Evolutionary conservation across 139 green algal species (phyloP).

Genomic region (Gonium pectorale): DNA sequence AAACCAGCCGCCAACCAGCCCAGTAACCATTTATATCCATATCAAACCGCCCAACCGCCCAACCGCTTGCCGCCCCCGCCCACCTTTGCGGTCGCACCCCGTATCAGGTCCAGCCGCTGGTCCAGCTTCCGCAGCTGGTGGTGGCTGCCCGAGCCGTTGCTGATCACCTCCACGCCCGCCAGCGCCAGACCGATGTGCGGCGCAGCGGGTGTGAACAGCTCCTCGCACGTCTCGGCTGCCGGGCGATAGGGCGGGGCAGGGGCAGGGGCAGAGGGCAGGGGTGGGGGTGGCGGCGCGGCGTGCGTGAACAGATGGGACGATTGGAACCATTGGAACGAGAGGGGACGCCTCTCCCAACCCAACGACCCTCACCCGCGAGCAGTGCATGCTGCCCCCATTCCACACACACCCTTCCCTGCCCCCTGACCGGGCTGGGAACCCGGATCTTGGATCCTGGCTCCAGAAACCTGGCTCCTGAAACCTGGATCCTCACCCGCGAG

Average conservation of each 20-base stretch:
- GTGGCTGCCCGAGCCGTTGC: slow-evolving; percentile 94
- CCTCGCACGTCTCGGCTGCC: slow-evolving; percentile 92
- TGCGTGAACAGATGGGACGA: too few species aligned
- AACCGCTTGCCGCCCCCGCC: neutral
- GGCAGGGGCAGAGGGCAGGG: neutral
- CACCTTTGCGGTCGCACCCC: slow-evolving; percentile 85
- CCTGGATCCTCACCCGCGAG: slow-evolving; percentile 48
- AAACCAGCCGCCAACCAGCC: too few species aligned
- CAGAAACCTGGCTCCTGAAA: too few species aligned
- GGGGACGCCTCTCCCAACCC: neutral
- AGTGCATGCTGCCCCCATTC: too few species aligned
- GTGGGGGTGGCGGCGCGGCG: neutral
- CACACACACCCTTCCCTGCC: too few species aligned
- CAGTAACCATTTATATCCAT: too few species aligned
- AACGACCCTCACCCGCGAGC: neutral
- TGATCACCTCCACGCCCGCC: slow-evolving; percentile 92
- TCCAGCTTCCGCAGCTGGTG: slow-evolving; percentile 94
- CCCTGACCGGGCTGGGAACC: too few species aligned
- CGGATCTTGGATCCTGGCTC: too few species aligned
- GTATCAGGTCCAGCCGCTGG: slow-evolving; percentile 90
- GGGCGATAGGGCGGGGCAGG: neutral
- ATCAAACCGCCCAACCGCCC: too few species aligned
- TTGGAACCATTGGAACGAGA: too few species aligned
- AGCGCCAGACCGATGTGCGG: slow-evolving; percentile 86
- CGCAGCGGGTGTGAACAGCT: slow-evolving; percentile 92